Evolutionary conservation across 208 protist genomes (phyloP).

Genomic region (Wallacemonas collosoma): DNA sequence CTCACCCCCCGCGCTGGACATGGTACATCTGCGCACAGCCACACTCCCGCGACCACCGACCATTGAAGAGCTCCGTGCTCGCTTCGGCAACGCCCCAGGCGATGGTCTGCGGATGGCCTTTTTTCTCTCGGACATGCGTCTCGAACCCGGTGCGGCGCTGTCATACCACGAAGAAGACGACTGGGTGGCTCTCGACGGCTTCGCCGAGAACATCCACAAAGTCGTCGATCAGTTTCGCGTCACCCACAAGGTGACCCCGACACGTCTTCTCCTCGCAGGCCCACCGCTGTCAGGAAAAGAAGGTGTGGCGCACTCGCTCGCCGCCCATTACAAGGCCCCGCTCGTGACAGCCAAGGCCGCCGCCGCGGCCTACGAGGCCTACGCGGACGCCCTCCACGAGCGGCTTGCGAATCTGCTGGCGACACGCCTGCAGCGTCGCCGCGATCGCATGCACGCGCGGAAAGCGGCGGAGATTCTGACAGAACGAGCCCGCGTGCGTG

Average conservation of each 20-base stretch:
- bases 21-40: slow-evolving; percentile 20
- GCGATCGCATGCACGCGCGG: slow-evolving; percentile 43
- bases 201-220: slow-evolving; percentile 65
- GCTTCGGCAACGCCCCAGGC: slow-evolving; percentile 19
- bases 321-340: slow-evolving; percentile 60
- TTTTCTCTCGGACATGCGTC: slow-evolving; percentile 75
- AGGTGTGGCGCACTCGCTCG: slow-evolving; percentile 45
- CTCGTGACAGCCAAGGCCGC: slow-evolving; percentile 49
- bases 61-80: slow-evolving; percentile 23
- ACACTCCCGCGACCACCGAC: slow-evolving; percentile 18
- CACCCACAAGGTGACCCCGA: slow-evolving; percentile 42
- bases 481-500: slow-evolving; percentile 25
- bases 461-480: slow-evolving; percentile 23
- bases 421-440: slow-evolving; percentile 57
- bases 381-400: slow-evolving; percentile 47
- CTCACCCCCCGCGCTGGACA: slow-evolving; percentile 4
- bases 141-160: slow-evolving; percentile 62
- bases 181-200: slow-evolving; percentile 79
- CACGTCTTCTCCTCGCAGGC: slow-evolving; percentile 78
- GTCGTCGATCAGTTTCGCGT: slow-evolving; percentile 78
- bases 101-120: slow-evolving; percentile 20
- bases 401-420: slow-evolving; percentile 54
- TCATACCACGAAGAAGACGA: slow-evolving; percentile 70
- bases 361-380: slow-evolving; percentile 47
- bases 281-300: slow-evolving; percentile 82